Base-by-base conservation (phyloP, 2,329 filamentous ascomycete genomes). In the Pestalotiopsis sp. region DNA sequence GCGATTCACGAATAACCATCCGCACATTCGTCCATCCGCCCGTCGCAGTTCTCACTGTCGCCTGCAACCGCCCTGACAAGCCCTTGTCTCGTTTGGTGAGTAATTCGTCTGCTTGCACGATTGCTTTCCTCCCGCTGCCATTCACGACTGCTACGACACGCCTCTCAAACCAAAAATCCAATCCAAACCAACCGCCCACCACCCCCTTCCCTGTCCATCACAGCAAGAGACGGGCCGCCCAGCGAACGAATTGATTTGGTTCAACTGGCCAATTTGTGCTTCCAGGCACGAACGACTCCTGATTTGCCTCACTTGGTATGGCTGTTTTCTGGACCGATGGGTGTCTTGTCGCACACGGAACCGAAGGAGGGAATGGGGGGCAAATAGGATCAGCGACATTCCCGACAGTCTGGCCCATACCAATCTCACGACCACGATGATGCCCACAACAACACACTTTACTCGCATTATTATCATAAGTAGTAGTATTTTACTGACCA, bases 401-500 rank as follows among this genome's bases (percentile, higher is more conserved):
- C 66, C 69, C 69, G 58, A 69, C 69, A 69, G 65, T 67, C 68
- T 68, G 68, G 68, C 71, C 70, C 70, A 72, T 69, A 68, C 72
- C 41, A 31, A 25, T 25, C 49, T 36, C 20, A 20, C 20, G 49
- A 25, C 23, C 49, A 13, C 69, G 69, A 63, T 69, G 67, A 38
- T 14, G 12, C 11, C 23, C 2, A 45, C 27, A 17, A 69, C 71
- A 66, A 17, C 45, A 52, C 3, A 52, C 20, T 52, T 71, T 65
- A 67, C 65, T 59, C n/a, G 17, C 17, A 23, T 59, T 9, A 17
- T 14, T 12, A 41, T 25, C 14, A 67, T 67, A 2, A 36, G 9
- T 36, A 36, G 31, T 36, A 36, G 31, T 36, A 36, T 36, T 36
- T 25, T 39, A 68, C 73, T 74, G 57, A 74, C 70, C 27, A 57